These are phyloP conservation scores for Boletus reticuloceps DNA, from an alignment of 768 basidiomycete genomes.

Conservation along the genomic window DNA sequence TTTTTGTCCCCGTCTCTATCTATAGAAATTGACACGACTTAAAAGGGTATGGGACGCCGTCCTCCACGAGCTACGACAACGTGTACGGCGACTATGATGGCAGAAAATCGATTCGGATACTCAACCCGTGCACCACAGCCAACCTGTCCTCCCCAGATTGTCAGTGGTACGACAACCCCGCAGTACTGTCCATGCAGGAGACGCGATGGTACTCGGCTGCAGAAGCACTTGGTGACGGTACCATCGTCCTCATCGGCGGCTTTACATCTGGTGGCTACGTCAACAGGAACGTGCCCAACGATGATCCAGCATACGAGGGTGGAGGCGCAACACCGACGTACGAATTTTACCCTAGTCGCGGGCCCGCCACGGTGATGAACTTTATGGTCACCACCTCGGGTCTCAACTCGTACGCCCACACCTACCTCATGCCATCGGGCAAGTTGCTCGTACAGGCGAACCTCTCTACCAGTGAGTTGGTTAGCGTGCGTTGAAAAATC, in stretches of 20 bases:
- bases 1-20: neutral
- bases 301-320: slow-evolving; percentile 58
- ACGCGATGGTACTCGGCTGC: slow-evolving; percentile 74
- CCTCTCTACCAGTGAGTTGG: slow-evolving; percentile 57
- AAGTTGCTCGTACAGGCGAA: slow-evolving; percentile 81
- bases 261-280: slow-evolving; percentile 74
- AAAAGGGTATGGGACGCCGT: slow-evolving; percentile 34
- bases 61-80: slow-evolving; percentile 43
- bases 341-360: slow-evolving; percentile 74
- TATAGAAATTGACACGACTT: slow-evolving; percentile 28
- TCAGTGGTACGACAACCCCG: slow-evolving; percentile 70
- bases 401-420: slow-evolving; percentile 73
- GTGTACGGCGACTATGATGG: slow-evolving; percentile 80
- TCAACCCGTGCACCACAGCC: slow-evolving; percentile 63
- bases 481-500: neutral
- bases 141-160: slow-evolving; percentile 48
- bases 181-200: slow-evolving; percentile 58
- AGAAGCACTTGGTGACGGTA: slow-evolving; percentile 72
- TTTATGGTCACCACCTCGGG: slow-evolving; percentile 75
- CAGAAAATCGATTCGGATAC: slow-evolving; percentile 70
- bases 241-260: slow-evolving; percentile 75
- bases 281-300: slow-evolving; percentile 67
- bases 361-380: slow-evolving; percentile 48
- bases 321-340: slow-evolving; percentile 72
- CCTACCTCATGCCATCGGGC: slow-evolving; percentile 71